Base-by-base conservation (phyloP, 495 filamentous ascomycete species). In the Penicillium daleae region DNA sequence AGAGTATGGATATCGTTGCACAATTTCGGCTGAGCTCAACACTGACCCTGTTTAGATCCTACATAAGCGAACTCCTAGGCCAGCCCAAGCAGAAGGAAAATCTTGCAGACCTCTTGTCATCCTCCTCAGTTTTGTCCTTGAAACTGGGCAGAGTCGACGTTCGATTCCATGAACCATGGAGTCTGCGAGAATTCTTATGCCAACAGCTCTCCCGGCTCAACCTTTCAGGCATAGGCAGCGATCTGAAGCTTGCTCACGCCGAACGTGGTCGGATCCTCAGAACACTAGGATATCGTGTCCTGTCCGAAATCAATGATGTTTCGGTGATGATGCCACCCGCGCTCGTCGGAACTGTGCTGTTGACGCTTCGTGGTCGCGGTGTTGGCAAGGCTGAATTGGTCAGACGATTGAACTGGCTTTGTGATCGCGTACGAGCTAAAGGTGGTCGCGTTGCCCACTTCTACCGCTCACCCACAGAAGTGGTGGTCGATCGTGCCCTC, bases 281-380 rank as follows among this genome's bases (percentile, higher is more conserved):
- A 49, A 93, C 90, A 0, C 76, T 99, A 39, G 95, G 95, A 1
- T 99, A 97, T 73, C 90, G 89, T 61, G 92, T 97, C 13, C 80
- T 99, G 26, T 89, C 90, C 3, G 92, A 98, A 66, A 98, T 99
- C 78, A 99, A 99, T 71, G 83, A 89, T 31, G 94, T 96, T 2
- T 96, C 93, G 2, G 95, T 99, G 1, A 92, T 97, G 57, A 99
- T 99, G 95, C 95, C 95, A 4, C 97, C 95, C 0, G 91, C 94
- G 7, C 82, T 99, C 44, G 94, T 99, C 33, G 95, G 95, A 10
- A 98, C 95, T 0, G 92, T 98, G 0, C 82, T 99, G 0, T 81
- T 99, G 26, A 99, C 95, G 0, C 85, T 99, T 0, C 85, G 95
- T 67, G 95, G 95, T 1, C 88, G 95, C 44, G 95, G 95, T 31